Percentiles rank a stretch among this genome's conserved stretches.
Evolutionary conservation across 345 rosid genomes (phyloP).

Genomic region (Salix arbutifolia): DNA sequence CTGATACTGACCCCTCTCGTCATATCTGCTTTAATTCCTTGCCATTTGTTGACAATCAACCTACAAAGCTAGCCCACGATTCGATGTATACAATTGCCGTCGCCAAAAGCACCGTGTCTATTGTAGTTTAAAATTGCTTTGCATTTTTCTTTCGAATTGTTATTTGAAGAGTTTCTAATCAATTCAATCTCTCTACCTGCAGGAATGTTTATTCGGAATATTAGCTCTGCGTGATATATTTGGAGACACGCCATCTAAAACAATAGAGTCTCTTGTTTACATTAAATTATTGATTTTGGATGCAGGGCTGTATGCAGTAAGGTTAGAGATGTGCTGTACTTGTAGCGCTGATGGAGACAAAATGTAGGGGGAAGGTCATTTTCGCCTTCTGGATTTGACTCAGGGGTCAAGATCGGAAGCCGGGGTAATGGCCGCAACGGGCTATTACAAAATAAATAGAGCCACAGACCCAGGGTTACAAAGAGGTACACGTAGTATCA

Average conservation of each 20-base stretch:
- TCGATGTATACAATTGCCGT: neutral
- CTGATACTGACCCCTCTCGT: neutral
- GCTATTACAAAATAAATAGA: neutral
- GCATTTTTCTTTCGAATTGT: neutral
- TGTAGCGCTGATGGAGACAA: neutral
- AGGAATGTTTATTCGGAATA: neutral
- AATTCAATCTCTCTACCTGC: too few relatives aligned
- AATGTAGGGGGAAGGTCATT: neutral
- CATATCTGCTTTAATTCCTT: neutral
- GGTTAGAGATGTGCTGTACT: neutral
- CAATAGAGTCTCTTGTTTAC: neutral
- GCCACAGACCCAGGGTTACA: neutral
- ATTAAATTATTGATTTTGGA: too few relatives aligned
- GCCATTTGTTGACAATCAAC: neutral
- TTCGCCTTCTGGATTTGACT: too few relatives aligned
- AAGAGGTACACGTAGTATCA: slow-evolving; percentile 21
- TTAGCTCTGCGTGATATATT: neutral
- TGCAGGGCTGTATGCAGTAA: too few relatives aligned
- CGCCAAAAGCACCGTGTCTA: neutral
- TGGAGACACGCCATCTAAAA: neutral
- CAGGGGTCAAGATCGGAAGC: too few relatives aligned
- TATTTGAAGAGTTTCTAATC: neutral
- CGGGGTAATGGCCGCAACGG: neutral
- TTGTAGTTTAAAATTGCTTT: neutral
- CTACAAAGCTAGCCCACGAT: neutral